Base-by-base conservation (phyloP, 176 grass and related monocot genomes). In the Avena insularis region DNA sequence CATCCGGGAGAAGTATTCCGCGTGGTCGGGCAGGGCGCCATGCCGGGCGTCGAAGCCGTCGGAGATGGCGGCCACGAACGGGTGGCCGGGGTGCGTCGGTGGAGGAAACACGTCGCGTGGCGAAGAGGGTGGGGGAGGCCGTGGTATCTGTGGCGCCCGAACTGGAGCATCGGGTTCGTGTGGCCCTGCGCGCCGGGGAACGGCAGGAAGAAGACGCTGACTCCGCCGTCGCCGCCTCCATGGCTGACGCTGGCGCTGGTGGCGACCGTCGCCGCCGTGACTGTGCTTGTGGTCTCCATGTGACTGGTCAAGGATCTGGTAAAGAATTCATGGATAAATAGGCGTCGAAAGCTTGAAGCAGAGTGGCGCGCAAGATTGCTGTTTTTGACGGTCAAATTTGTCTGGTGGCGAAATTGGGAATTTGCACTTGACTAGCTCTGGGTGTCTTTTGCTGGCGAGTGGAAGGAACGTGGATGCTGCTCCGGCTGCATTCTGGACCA, bases 91-190 rank as follows among this genome's bases (percentile, higher is more conserved):
- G 15, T 1, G 21, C 29, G 29, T 33, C 11, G 7, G 21, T 45
- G 12, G 12, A 35, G 57, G 66, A 45, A 85, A 77, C 15, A 85
- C 20, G 66, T 79, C 67, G 47, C 1, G 47, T 36, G 21, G 49
- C 43, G 58, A 81, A 17, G 57, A 80, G 20, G 46, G 21, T 67
- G 10, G 47, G 87, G 47, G 68, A 81, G 77, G 21, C 87, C 76
- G 67, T 85, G 77, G 87, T 47, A 64, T n/a, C n/a, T n/a, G n/a
- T n/a, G n/a, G n/a, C 0, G 66, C 33, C 47, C 48, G 67, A 75
- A 65, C 75, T 84, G 65, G 81, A 85, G 87, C 67, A 85, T 35
- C 48, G 21, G 76, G 77, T 80, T 85, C 3, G 67, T 49, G 82
- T 80, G 87, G 46, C 87, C 33, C 82, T 80, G 56, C 76, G 33